Conservation (phyloP, 78 protist species). For the Tieghemostelium lacteum region DNA sequence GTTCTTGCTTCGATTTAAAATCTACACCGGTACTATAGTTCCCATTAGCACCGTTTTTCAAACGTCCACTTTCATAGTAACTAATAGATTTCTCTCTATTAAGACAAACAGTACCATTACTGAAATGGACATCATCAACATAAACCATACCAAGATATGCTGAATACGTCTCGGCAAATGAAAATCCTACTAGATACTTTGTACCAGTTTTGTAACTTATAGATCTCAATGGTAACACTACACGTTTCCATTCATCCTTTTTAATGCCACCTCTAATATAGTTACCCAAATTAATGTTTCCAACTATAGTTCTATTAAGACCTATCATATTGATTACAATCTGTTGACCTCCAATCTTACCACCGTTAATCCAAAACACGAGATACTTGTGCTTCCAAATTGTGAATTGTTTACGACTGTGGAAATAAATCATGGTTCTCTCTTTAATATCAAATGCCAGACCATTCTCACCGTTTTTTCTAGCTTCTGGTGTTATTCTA, state of each 20-base stretch:
- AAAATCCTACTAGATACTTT: neutral
- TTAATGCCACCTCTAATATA: conserved; percentile 8
- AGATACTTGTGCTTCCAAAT: conserved; percentile 11
- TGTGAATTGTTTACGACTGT: too few species aligned
- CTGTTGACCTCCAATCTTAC: conserved; percentile 2
- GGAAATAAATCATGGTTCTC: too few species aligned
- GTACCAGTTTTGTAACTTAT: neutral
- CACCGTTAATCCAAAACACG: conserved; percentile 21
- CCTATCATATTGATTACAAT: neutral
- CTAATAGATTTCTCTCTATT: too few species aligned
- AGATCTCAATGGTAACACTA: conserved; percentile 6
- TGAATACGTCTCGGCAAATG: neutral
- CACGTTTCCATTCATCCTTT: conserved; percentile 1
- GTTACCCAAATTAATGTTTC: conserved; percentile 1
- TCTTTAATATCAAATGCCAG: too few species aligned
- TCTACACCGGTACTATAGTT: conserved; percentile 8
- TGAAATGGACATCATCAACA: conserved; percentile 9
- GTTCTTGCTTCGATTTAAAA: neutral
- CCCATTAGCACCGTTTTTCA: neutral
- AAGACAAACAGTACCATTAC: conserved; percentile 16
- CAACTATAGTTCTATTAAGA: too few species aligned
- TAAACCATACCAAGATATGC: conserved; percentile 7
- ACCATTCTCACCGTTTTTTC: too few species aligned
- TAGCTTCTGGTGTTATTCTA: too few species aligned
- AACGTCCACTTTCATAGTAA: conserved; percentile 8